These are phyloP conservation scores for Quillaja saponaria DNA, from an alignment of 306 rosid species.

Conservation along the genomic window DNA sequence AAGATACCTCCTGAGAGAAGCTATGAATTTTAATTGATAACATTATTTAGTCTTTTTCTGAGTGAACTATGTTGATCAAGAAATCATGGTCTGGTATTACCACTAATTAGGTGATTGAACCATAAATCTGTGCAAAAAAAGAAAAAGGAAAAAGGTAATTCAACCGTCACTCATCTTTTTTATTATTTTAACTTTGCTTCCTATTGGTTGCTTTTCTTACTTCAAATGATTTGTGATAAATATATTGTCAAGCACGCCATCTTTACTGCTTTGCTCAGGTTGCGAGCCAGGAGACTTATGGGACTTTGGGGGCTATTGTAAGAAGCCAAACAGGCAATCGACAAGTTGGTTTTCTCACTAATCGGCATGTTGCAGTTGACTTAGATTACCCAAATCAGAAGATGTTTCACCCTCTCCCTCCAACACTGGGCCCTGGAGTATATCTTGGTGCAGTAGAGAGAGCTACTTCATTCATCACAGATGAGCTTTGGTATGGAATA, in stretches of 20 bases:
- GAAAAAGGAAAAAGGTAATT: not conserved
- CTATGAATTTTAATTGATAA: not conserved
- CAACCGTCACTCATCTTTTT: not conserved
- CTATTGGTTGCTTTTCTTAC: not conserved
- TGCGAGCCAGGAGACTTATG: constrained; percentile 97
- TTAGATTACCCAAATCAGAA: constrained; percentile 98
- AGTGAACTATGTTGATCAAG: not conserved
- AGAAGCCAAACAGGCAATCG: constrained; percentile 92
- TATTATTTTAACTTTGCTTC: not conserved
- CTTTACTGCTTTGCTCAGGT: constrained; percentile 52
- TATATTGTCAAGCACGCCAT: constrained; percentile 23
- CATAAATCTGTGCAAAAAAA: no score
- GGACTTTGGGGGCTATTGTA: constrained; percentile 97
- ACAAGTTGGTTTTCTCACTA: constrained; percentile 98
- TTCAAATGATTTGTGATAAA: constrained; percentile 25
- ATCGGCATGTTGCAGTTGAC: constrained; percentile 96
- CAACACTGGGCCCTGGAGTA: constrained; percentile 95
- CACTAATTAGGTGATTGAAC: not conserved
- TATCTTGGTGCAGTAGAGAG: constrained; percentile 99
- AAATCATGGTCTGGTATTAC: no score
- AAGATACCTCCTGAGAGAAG: not conserved
- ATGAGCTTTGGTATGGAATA: constrained; percentile 97
- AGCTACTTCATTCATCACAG: constrained; percentile 96
- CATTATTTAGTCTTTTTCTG: not conserved
- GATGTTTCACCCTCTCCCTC: constrained; percentile 99